Base-by-base conservation (phyloP, 345 rosid species). In the Corchorus capsularis region DNA sequence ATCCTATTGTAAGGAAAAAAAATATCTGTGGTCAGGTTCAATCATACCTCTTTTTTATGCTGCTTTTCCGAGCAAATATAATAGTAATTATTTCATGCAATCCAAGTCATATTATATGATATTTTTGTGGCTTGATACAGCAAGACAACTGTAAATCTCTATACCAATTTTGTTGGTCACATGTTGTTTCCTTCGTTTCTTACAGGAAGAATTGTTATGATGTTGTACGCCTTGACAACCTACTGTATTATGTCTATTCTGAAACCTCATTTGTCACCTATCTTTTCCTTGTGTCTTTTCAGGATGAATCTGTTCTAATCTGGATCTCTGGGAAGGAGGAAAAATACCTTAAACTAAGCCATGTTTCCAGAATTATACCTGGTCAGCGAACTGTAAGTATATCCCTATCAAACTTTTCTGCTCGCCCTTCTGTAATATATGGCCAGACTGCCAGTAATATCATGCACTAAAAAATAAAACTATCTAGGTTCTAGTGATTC, bases 251-350 rank as follows among this genome's bases (percentile, higher is more conserved):
- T 47, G 8, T 19, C 35, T 67, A 67, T 27, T 19, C 50, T 62
- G 39, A 11, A 76, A 34, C 27, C 22, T 45, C 41, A 66, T 17
- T 9, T 47, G 8, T 32, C 56, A 46, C 32, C 27, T 75, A 37
- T 41, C 16, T 74, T 34, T 8, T 47, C 37, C 20, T 60, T 43
- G 3, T 55, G 47, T 63, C 32, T 62, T 79, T 82, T 80, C 89
- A 92, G 97, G 97, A 92, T 80, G 97, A 90, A 77, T 88, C 93
- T 73, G 79, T 85, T 80, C 83, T 90, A 72, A 90, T 90, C 80
- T 90, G 97, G 97, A 78, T 87, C 77, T 90, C 97, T 19, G 94
- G 97, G 61, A 90, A 87, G 78, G 88, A 89, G 82, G 92, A 89
- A 81, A 92, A 92, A 77, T 81, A 77, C 84, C 91, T 92, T 67